Evolutionary conservation across 202 grass and related monocot species (phyloP), one percentile per base, ranked within the genome.

Genomic region (Sporobolus alterniflorus): DNA sequence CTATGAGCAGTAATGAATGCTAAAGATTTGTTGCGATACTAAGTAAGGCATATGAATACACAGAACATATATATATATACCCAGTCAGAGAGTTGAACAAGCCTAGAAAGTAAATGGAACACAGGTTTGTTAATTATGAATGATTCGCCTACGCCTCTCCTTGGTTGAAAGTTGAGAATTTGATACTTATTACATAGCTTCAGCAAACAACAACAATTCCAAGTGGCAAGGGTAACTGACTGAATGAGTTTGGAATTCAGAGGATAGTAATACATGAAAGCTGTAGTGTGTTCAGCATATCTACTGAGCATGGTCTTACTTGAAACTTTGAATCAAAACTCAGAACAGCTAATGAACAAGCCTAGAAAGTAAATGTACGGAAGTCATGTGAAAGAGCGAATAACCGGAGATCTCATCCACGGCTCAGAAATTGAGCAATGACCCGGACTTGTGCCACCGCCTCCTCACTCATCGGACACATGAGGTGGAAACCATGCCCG

Each of bases 401-500:
- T 32, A n/a, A 72, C 60, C 2, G 12, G 17, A 73, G 22, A 76
- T 71, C 65, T 69, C 83, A 81, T 52, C 40, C 42, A 34, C 26
- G 18, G 62, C 79, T 87, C 26, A 93, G 80, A 77, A 96, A 96
- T 14, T 68, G 62, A 1, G 66, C 47, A 11, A 96, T 83, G 7
- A 29, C 59, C 3, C 9, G 6, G 69, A 87, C 30, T 86, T 91
- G 90, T 0, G 48, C 83, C 52, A 91, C 67, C 0, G 86, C 86
- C 67, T 85, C 76, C 0, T 57, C 24, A 1, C 62, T 63, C 2
- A 41, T 80, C 16, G 86, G 73, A 16, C 6, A 51, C 24, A 60
- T 59, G 60, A 91, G 69, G 63, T 96, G 93, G 64, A 93, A 96
- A 40, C 90, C 88, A 9, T 96, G n/a, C n/a, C n/a, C n/a, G 93